A percentile compares a stretch with the other conserved stretches of the same genome.
Conservation (phyloP, 140 eudicot genomes). For the Stevia rebaudiana region DNA sequence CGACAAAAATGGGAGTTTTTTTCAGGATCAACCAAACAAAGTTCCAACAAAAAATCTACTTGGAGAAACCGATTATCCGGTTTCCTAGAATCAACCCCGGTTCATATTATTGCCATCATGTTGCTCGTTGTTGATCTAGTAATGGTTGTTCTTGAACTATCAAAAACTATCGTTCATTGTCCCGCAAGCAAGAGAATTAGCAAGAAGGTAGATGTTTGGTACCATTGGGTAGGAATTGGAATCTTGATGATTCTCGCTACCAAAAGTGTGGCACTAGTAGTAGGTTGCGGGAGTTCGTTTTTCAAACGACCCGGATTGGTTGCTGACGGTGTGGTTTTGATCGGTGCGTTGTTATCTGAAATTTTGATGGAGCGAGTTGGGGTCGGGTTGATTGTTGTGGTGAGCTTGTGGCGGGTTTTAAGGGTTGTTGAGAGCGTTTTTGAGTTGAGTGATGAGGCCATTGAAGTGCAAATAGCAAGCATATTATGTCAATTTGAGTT, state of each 20-base stretch:
- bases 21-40: conserved; percentile 30
- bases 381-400: conserved; percentile 61
- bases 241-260: conserved; percentile 41
- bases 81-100: conserved; percentile 46
- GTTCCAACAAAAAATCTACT: conserved; percentile 19
- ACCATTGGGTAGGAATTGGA: conserved; percentile 52
- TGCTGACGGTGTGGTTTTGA: conserved; percentile 53
- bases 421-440: conserved; percentile 62
- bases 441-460: conserved; percentile 60
- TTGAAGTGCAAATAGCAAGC: conserved; percentile 45
- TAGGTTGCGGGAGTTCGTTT: conserved; percentile 48
- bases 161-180: conserved; percentile 41
- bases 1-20: conserved; percentile 43
- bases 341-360: conserved; percentile 50
- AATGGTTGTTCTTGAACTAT: conserved; percentile 47
- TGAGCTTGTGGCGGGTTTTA: conserved; percentile 69
- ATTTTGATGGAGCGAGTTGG: conserved; percentile 38
- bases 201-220: conserved; percentile 40
- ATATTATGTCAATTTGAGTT: conserved; percentile 34
- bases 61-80: conserved; percentile 40
- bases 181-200: conserved; percentile 12
- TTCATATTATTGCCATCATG: conserved; percentile 28
- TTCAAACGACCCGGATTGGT: conserved; percentile 51
- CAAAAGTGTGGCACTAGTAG: conserved; percentile 31
- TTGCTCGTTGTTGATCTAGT: conserved; percentile 46